These are phyloP conservation scores for Calonectria crousiana DNA, from an alignment of 2,329 filamentous ascomycete species.

Conservation along the genomic window DNA sequence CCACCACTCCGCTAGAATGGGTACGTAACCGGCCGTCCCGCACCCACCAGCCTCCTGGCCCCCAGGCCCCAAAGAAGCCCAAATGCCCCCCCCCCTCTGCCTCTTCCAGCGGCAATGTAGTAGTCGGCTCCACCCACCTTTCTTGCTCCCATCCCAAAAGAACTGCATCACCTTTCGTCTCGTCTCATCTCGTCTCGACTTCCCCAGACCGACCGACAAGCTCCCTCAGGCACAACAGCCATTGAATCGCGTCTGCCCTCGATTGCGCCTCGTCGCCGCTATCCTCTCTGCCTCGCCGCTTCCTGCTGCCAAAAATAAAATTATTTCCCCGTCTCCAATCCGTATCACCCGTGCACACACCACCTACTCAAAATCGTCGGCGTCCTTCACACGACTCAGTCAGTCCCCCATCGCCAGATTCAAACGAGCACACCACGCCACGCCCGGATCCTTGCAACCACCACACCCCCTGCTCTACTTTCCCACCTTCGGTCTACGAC, in stretches of 20 bases:
- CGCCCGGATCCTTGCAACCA: conserved; percentile 41
- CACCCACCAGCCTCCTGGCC: conserved; percentile 6
- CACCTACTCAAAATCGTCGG: conserved; percentile 27
- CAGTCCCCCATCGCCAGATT: conserved; percentile 26
- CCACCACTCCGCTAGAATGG: conserved; percentile 5
- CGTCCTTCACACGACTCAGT: conserved; percentile 19
- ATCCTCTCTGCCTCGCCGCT: background rate
- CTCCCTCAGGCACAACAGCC: background rate
- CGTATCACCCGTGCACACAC: background rate
- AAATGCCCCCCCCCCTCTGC: background rate
- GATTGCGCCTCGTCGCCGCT: background rate
- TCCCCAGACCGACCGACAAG: conserved; percentile 1
- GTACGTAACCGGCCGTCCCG: conserved; percentile 10
- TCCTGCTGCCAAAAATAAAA: background rate
- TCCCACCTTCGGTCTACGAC: conserved; percentile 38
- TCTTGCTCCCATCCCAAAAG: conserved; percentile 2
- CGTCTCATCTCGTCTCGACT: conserved; percentile 12
- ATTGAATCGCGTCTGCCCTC: background rate
- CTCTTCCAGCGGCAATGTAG: conserved; percentile 10
- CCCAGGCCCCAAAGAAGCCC: conserved; percentile 3
- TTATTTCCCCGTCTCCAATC: background rate
- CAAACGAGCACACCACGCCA: conserved; percentile 44
- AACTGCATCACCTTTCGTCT: conserved; percentile 10
- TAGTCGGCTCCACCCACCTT: conserved; percentile 11
- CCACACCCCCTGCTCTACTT: conserved; percentile 43